phyloP scores from a whole-genome alignment of 2,329 filamentous ascomycete species.

The Sclerotiophoma versabilis region DNA sequence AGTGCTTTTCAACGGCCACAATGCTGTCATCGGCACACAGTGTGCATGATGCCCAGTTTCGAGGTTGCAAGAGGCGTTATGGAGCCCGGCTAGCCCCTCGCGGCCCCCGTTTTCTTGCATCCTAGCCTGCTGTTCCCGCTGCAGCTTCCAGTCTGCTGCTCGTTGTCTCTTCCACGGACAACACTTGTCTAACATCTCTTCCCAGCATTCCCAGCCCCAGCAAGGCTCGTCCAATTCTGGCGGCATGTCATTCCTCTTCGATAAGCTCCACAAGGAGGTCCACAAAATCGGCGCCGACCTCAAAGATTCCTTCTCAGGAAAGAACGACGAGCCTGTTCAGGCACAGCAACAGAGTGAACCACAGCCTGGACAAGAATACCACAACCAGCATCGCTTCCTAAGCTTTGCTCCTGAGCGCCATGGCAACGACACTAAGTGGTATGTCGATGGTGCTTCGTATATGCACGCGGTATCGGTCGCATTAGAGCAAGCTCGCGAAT shows the following conservation, averaged over 20 bases:
- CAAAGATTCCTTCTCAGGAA: constrained; percentile 57
- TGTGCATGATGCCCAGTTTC: constrained; percentile 20
- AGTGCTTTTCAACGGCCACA: constrained; percentile 25
- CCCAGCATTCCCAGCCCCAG: constrained; percentile 35
- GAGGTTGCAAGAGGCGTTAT: constrained; percentile 21
- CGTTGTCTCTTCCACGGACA: constrained; percentile 10
- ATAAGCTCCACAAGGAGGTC: constrained; percentile 62
- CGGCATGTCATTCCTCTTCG: constrained; percentile 58
- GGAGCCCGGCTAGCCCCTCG: constrained; percentile 21
- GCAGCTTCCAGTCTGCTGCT: constrained; percentile 5
- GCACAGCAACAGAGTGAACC: constrained; percentile 28
- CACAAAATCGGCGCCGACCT: constrained; percentile 60
- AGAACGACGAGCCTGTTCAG: constrained; percentile 56
- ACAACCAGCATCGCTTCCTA: constrained; percentile 59
- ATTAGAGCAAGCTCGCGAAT: constrained; percentile 76
- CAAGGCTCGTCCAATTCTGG: constrained; percentile 38
- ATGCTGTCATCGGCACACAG: constrained; percentile 26
- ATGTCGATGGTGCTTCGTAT: constrained; percentile 75
- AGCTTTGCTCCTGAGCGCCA: constrained; percentile 76
- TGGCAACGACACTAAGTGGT: constrained; percentile 83
- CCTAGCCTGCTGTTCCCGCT: constrained; percentile 11
- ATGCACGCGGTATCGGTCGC: constrained; percentile 86
- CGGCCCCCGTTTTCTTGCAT: constrained; percentile 13
- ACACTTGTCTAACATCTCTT: constrained; percentile 15
- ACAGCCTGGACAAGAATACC: constrained; percentile 48